Evolutionary conservation across 1,284 basidiomycete genomes (phyloP), one percentile per base, ranked within the genome.

Genomic region (Puccinia coronata): DNA sequence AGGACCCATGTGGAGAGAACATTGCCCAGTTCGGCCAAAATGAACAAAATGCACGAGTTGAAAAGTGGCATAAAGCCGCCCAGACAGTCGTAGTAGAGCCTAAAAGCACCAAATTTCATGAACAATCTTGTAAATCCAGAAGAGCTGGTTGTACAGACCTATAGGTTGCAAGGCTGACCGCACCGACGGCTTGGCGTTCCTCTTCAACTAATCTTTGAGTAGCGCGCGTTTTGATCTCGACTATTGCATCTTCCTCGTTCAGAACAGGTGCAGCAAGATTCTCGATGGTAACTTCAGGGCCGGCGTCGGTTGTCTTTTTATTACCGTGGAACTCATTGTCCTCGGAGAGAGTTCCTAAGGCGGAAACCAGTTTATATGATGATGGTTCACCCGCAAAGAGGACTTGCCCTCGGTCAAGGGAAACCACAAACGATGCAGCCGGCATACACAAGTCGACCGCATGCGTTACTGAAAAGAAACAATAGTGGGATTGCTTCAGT

Each of bases 381-480:
- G 61, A 77, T 1, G 87, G 85, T 16, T 83, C 76, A 4, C 87
- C 87, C 0, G 84, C 83, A 3, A 84, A 84, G 2, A 85, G 82
- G 49, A 87, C 85, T 31, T 80, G 73, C 11, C 87, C 87, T 49
- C 85, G 84, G 77, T 87, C 84, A 83, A 87, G 83, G 34, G 85
- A 84, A 14, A 87, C 87, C 12, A 85, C 86, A 71, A 85, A 87
- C 0, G 86, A 84, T 0, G 89, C 87, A 6, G 87, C 87, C 0
- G 88, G 88, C 0, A 88, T 85, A 39, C 88, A 88, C 6, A 90
- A 85, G 41, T 86, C 90, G 82, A 95, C 91, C 84, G 95, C 93
- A 85, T 96, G 94, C 0, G 93, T 95, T 51, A 96, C 93, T 75
- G 34, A 63, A 67, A 72, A 47, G 34, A 16, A 39, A 36, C 20